phyloP scores from a whole-genome alignment of 495 filamentous ascomycete species.

The Pyrenula massariospora region DNA sequence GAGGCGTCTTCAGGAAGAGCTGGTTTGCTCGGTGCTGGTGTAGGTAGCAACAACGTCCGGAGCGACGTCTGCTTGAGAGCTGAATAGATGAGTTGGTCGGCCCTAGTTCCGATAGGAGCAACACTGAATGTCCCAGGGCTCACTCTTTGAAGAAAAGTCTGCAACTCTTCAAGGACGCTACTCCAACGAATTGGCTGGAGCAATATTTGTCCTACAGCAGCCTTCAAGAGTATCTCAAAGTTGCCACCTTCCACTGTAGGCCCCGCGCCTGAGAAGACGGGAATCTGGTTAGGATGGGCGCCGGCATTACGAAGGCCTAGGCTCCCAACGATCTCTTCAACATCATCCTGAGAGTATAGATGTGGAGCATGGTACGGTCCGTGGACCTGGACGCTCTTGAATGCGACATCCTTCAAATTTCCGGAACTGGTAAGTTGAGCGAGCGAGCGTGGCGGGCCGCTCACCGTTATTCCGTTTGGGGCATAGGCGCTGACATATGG shows the following conservation, averaged over 20 bases:
- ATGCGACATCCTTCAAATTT: not conserved
- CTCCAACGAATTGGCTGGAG: conserved; percentile 44
- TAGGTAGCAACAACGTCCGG: conserved; percentile 1
- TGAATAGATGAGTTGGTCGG: conserved; percentile 8
- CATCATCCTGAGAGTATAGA: conserved; percentile 13
- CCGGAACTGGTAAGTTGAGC: conserved; percentile 2
- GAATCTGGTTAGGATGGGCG: conserved; percentile 35
- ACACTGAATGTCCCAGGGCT: conserved; percentile 6
- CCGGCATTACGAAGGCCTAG: conserved; percentile 18
- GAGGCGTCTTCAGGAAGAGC: conserved; percentile 2
- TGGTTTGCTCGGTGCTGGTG: conserved; percentile 2
- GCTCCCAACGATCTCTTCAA: conserved; percentile 30
- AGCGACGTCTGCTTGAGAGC: conserved; percentile 6
- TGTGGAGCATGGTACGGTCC: conserved; percentile 18
- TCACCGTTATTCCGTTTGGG: conserved; percentile 58
- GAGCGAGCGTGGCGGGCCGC: conserved; percentile 51
- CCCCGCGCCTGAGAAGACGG: conserved; percentile 49
- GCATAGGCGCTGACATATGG: conserved; percentile 69
- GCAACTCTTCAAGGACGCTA: conserved; percentile 43
- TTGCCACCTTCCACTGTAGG: conserved; percentile 27
- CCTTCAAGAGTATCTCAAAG: conserved; percentile 34
- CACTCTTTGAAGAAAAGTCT: conserved; percentile 12
- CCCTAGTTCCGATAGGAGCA: conserved; percentile 7
- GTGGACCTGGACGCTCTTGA: conserved; percentile 7
- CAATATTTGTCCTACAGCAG: conserved; percentile 47